phyloP scores from a whole-genome alignment of 2,329 filamentous ascomycete genomes.

The Alternaria solani region DNA sequence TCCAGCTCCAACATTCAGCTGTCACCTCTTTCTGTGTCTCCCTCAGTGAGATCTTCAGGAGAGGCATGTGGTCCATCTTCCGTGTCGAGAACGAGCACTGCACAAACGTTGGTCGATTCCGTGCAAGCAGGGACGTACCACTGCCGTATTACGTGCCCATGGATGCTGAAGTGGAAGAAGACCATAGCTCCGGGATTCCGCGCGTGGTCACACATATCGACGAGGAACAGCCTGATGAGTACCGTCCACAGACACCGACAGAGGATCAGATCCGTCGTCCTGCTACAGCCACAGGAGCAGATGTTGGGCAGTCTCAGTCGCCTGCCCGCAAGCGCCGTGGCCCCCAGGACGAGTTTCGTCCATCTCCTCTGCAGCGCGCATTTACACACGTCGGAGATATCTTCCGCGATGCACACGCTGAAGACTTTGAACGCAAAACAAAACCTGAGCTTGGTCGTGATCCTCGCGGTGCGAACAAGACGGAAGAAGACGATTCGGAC shows the following conservation, averaged over 20 bases:
- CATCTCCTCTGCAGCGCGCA: conserved; percentile 51
- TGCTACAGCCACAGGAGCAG: conserved; percentile 21
- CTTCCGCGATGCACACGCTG: conserved; percentile 83
- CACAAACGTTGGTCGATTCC: conserved; percentile 80
- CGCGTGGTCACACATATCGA: conserved; percentile 20
- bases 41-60: conserved; percentile 79
- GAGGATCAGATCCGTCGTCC: conserved; percentile 25
- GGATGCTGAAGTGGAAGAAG: conserved; percentile 21
- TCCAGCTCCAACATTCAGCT: conserved; percentile 82
- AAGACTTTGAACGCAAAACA: conserved; percentile 88
- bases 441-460: conserved; percentile 56
- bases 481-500: conserved; percentile 38
- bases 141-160: conserved; percentile 73
- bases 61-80: conserved; percentile 91
- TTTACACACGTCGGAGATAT: conserved; percentile 68
- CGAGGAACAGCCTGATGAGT: conserved; percentile 43
- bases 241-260: conserved; percentile 7
- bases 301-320: conserved; percentile 24
- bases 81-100: conserved; percentile 98
- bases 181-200: conserved; percentile 6
- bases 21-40: conserved; percentile 80
- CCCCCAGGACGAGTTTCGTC: conserved; percentile 25
- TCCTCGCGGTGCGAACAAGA: conserved; percentile 39
- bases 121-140: conserved; percentile 85
- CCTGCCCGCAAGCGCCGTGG: conserved; percentile 30